These are phyloP conservation scores for Epichloe aotearoae DNA, from an alignment of 2,329 filamentous ascomycete species.

Conservation along the genomic window DNA sequence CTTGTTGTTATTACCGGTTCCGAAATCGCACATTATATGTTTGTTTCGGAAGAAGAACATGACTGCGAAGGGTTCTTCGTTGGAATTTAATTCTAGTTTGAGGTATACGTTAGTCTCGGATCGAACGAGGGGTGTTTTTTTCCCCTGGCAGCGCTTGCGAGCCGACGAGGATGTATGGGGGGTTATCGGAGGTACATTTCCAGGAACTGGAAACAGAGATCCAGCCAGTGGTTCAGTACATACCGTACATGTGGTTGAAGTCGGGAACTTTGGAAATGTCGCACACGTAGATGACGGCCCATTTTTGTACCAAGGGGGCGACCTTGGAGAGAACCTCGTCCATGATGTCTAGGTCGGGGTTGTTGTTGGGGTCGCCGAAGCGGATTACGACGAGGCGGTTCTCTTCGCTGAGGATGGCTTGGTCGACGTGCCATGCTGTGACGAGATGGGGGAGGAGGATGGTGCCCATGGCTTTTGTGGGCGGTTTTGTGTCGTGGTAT, in stretches of 20 bases:
- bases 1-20: constrained; percentile 98
- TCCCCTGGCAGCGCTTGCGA: too few species aligned
- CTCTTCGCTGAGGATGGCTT: constrained; percentile 78
- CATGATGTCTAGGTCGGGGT: constrained; percentile 63
- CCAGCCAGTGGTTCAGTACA: constrained; percentile 6
- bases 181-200: neutral
- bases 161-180: too few species aligned
- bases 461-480: constrained; percentile 46
- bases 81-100: constrained; percentile 5
- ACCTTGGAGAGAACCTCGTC: constrained; percentile 94
- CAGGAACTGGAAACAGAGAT: neutral
- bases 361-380: constrained; percentile 55
- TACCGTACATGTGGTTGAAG: constrained; percentile 89
- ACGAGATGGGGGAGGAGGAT: constrained; percentile 83
- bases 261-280: constrained; percentile 84
- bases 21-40: constrained; percentile 97
- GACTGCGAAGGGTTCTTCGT: constrained; percentile 67
- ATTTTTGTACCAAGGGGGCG: constrained; percentile 86
- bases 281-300: constrained; percentile 84
- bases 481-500: neutral
- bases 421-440: constrained; percentile 96
- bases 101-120: neutral
- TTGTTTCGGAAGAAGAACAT: constrained; percentile 99
- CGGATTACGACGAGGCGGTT: constrained; percentile 88
- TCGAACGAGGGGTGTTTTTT: too few species aligned